Base-by-base conservation (phyloP, 2,329 filamentous ascomycete species). In the Zasmidium citrigriseum region DNA sequence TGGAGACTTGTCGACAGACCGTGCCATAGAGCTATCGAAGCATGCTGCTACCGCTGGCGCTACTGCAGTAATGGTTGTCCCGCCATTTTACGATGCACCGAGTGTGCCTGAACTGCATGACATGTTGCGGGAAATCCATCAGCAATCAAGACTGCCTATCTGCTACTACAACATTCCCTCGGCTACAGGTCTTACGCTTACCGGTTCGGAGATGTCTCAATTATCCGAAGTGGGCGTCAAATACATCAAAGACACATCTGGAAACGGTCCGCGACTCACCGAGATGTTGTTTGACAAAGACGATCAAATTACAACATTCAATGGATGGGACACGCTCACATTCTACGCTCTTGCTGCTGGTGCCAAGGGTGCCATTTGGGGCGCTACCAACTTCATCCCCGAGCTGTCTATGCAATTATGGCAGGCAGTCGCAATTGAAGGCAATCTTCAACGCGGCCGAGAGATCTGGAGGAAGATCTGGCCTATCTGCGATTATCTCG, bases 251-350 rank as follows among this genome's bases (percentile, higher is more conserved):
- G 80, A 83, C 64, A 82, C 80, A 0, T 82, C 80, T 2, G 80
- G 80, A 18, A 78, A 83, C 54, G 80, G 74, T 1, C 80, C 80
- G 0, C 79, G 76, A 0, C 68, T 82, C 3, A 83, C 79, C 1
- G 79, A 83, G 57, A 64, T 82, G 16, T 69, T 83, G 3, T 82
- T 82, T 60, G 72, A 72, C 3, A 65, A 74, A 20, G 66, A 68
- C 1, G 70, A 76, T 54, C 64, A 73, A 23, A 77, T 82, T 59
- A 82, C 78, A 1, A 73, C 77, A 0, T 81, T 83, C 66, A 83
- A 83, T 57, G 80, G 80, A 1, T 83, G 80, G 80, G 80, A 83
- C 58, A 82, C 80, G 0, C 68, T 83, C 16, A 83, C 80, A 0
- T 83, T 83, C 64, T 82, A 82, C 61, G 80, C 80, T 10, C 68